Conservation (phyloP, 768 basidiomycete genomes). For the Saitozyma sp. region DNA sequence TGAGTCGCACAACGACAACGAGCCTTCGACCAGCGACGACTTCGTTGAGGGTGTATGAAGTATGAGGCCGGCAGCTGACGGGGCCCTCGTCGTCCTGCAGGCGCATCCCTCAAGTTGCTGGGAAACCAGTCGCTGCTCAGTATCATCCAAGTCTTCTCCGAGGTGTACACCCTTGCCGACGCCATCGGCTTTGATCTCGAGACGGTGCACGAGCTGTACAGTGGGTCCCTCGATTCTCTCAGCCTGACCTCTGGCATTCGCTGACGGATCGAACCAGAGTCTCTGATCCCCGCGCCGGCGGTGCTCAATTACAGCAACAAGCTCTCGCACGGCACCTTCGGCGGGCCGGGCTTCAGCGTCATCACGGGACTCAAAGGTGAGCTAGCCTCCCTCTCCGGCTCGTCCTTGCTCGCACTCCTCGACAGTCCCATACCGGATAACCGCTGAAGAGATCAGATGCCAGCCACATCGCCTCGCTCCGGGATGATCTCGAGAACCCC, state of each 20-base stretch:
- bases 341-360: constrained; percentile 23
- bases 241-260: neutral
- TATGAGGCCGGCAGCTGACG: neutral
- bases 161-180: constrained; percentile 27
- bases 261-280: constrained; percentile 5
- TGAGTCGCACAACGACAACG: constrained; percentile 1
- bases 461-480: constrained; percentile 23
- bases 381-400: constrained; percentile 1
- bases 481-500: neutral
- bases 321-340: constrained; percentile 28
- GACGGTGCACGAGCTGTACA: constrained; percentile 18
- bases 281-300: constrained; percentile 21
- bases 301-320: constrained; percentile 24
- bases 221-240: constrained; percentile 9
- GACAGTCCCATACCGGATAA: neutral
- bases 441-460: constrained; percentile 19
- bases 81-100: too few relatives aligned
- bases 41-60: neutral
- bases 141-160: constrained; percentile 22
- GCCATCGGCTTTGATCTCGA: constrained; percentile 22
- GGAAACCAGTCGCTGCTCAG: constrained; percentile 27
- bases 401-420: neutral
- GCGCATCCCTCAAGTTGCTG: constrained; percentile 20
- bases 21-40: neutral
- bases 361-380: constrained; percentile 31